Evolutionary conservation across 371 early-diverging fungal species (phyloP), one percentile per base, ranked within the genome.

Genomic region (Apophysomyces trapeziformis): DNA sequence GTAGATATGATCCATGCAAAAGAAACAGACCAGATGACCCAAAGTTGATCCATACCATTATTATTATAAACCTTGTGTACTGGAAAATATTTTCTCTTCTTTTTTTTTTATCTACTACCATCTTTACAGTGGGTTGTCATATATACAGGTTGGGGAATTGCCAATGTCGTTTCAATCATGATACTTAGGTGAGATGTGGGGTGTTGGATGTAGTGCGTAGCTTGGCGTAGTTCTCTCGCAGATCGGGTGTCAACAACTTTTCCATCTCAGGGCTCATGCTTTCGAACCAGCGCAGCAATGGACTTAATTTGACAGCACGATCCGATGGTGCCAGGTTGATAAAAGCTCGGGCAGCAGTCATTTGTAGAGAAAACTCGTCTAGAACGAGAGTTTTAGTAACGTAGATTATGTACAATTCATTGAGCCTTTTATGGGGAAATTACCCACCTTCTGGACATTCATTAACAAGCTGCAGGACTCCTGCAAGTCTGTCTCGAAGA

Each of bases 1-100:
- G 67, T 75, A 7, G 41, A 79, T 43, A 36, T 79, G 45, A 68
- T 75, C 45, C 75, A 75, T 64, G 71, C 75, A 11, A 74, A 75
- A 62, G 79, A 79, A 45, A 39, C 32, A 21, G 21, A 50, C 21
- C 54, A 50, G 21, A 50, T 7, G 2, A 18, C 32, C 18, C 5
- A 50, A 50, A 21, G 7, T n/a, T 9, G 21, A 50, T 18, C 9
- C 16, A 26, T 18, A 18, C 46, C 13, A 45, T 43, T 12, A 43
- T 43, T 9, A n/a, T 18, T 16, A 47, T n/a, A 47, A 47, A 47
- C 16, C 9, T 47, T n/a, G 47, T 47, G 16, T 47, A 14, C 16
- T 11, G 47, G 47, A 43, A 14, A 9, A 14, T 9, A 9, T 43
- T 43, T 43, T 26, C 32, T 26, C 32, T 26, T 26, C 32, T 26